Evolutionary conservation across 139 green algal species (phyloP), one percentile per base, ranked within the genome.

Genomic region (Desmodesmus armatus): DNA sequence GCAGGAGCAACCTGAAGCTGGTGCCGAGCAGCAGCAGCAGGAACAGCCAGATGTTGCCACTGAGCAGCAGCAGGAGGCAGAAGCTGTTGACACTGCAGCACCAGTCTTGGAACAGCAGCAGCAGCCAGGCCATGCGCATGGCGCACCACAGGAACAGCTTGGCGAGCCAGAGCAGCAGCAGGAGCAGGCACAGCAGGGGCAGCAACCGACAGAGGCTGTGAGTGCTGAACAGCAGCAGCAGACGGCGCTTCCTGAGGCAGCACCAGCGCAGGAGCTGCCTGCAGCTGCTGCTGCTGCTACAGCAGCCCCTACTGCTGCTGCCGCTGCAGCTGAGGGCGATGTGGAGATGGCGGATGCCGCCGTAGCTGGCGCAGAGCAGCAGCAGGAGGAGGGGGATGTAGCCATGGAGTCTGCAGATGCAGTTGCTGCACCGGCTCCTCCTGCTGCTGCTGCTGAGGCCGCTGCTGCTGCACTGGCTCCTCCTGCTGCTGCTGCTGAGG

Each of bases 21-120:
- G n/a, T n/a, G n/a, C n/a, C n/a, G n/a, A n/a, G 60, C 60, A 69
- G 60, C 25, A 35, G 58, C 60, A 69, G 60, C 60, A 69, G n/a
- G n/a, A 77, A n/a, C 40, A 37, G 40, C 1, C 69, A 77, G 69
- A 29, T 5, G 69, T 5, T 11, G 23, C 23, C 3, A 39, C 37
- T 35, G 67, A 7, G 39, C 9, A 43, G 31, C 31, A 29, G 55
- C 55, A 15, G 27, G 15, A 9, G 15, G 17, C 35, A 39, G 27
- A 35, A 55, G 47, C 47, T 55, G 60, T n/a, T 72, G 65, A 19
- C 41, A 33, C 31, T 72, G 65, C n/a, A 77, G 9, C 4, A 3
- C 9, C 69, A 15, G 3, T 23, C 17, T 9, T 21, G 47, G 11
- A 69, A 29, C 25, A 41, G 5, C 69, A 77, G 69, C 23, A 77